Evolutionary conservation across 176 grass and related monocot species (phyloP), one percentile per base, ranked within the genome.

Genomic region (Elaeis guineensis): DNA sequence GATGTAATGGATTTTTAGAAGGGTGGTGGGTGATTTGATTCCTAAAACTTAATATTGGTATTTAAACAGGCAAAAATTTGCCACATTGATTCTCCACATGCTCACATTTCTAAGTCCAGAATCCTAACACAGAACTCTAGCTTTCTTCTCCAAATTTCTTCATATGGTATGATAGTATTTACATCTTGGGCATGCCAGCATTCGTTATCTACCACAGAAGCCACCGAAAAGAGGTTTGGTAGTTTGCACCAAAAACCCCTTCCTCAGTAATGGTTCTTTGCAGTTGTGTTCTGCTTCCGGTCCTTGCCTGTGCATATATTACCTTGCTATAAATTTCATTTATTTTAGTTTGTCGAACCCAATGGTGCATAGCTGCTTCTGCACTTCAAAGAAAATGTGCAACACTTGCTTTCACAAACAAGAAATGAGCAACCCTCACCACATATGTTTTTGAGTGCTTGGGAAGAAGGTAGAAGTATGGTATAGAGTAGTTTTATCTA

Each of bases 351-450:
- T 85, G 50, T 54, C 51, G 18, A 96, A 96, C 78, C 80, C 92
- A 20, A 90, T 88, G 86, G 25, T 85, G 86, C 62, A 79, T 96
- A 54, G 83, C 83, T 24, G 86, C 83, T 22, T 90, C 92, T 61
- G 58, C 83, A 59, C 70, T 96, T 52, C 78, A 90, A 20, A 80
- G 92, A 54, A 90, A 76, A 80, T 72, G 83, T 67, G 80, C 91
- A 19, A 77, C 75, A 6, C 59, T 57, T 70, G 80, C 80, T 39
- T 96, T 90, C 57, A 60, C 62, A 21, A 80, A 80, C 39, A 90
- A 87, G 56, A 96, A 84, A 71, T 58, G 92, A 49, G 74, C 86
- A 49, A 96, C 83, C 16, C 65, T 97, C 4, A 97, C 83, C 12
- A 78, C 92, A 17, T 83, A 96, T 55, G 85, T 97, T n/a, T n/a